Evolutionary conservation across 352 stramenopile genomes (phyloP).

Genomic region (Albugo laibachii): DNA sequence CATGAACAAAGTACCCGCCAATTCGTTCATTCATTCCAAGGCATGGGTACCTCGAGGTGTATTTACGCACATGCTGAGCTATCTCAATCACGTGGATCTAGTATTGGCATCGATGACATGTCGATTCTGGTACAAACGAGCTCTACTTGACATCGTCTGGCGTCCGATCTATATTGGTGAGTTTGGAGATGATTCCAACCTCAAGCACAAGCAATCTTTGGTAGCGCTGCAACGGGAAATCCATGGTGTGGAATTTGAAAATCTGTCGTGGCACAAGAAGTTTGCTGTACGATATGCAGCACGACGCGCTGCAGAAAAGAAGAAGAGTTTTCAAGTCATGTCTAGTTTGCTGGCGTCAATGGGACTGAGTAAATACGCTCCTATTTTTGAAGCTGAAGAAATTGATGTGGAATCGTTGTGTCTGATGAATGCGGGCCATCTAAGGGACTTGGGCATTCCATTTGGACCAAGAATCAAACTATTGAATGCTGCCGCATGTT

Average conservation of each 20-base stretch:
- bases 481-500: slow-evolving; percentile 56
- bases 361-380: slow-evolving; percentile 64
- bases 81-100: slow-evolving; percentile 72
- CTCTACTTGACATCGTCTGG: slow-evolving; percentile 70
- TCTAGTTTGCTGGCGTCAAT: slow-evolving; percentile 55
- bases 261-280: slow-evolving; percentile 71
- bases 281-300: slow-evolving; percentile 67
- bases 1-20: slow-evolving; percentile 43
- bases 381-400: slow-evolving; percentile 73
- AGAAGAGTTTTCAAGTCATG: slow-evolving; percentile 80
- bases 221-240: slow-evolving; percentile 74
- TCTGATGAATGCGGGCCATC: slow-evolving; percentile 70
- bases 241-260: slow-evolving; percentile 70
- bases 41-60: slow-evolving; percentile 68
- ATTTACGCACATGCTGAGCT: slow-evolving; percentile 76
- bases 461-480: slow-evolving; percentile 73
- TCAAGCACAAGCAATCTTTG: slow-evolving; percentile 53
- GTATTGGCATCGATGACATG: slow-evolving; percentile 73
- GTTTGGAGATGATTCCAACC: slow-evolving; percentile 68
- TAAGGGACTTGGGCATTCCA: slow-evolving; percentile 65
- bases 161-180: slow-evolving; percentile 64
- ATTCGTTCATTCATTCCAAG: slow-evolving; percentile 75
- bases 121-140: slow-evolving; percentile 71
- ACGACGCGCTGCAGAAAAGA: slow-evolving; percentile 65
- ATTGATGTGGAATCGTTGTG: slow-evolving; percentile 77